Conservation (phyloP, 805 yeast species). For the Candida orba region DNA sequence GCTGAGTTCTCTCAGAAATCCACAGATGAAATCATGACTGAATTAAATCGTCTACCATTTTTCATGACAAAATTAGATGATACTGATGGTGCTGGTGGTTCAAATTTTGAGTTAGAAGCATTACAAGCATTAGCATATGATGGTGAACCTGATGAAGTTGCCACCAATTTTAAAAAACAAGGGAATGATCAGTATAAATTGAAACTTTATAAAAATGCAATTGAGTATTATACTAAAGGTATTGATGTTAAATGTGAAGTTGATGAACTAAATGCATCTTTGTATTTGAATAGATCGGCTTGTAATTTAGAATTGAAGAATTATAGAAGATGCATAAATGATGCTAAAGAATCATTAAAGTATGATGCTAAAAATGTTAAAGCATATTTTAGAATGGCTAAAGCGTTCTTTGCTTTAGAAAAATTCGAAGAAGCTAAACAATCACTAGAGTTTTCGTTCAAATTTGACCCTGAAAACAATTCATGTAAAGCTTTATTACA, state of each 20-base stretch:
- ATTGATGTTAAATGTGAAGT: conserved; percentile 61
- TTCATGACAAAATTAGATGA: conserved; percentile 87
- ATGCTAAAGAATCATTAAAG: conserved; percentile 65
- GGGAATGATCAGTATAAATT: conserved; percentile 82
- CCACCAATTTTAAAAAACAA: conserved; percentile 81
- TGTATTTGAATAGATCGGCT: conserved; percentile 81
- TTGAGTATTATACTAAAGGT: conserved; percentile 74
- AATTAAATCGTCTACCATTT: conserved; percentile 79
- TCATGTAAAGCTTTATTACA: conserved; percentile 43
- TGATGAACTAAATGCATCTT: conserved; percentile 46
- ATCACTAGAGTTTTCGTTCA: conserved; percentile 57
- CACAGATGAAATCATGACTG: conserved; percentile 68
- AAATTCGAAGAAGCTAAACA: conserved; percentile 66
- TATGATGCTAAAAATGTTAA: conserved; percentile 67
- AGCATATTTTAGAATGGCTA: conserved; percentile 80
- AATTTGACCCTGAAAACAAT: conserved; percentile 50
- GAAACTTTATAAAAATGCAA: conserved; percentile 69
- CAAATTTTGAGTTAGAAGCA: conserved; percentile 74
- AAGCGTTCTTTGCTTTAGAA: conserved; percentile 65
- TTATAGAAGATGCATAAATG: conserved; percentile 79
- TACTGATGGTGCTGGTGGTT: conserved; percentile 70
- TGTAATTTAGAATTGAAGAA: conserved; percentile 82
- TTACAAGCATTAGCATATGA: conserved; percentile 87
- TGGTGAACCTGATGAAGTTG: conserved; percentile 91
- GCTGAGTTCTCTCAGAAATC: conserved; percentile 53